Conservation (phyloP, 805 yeast genomes). For the Metschnikowia henanensis region DNA sequence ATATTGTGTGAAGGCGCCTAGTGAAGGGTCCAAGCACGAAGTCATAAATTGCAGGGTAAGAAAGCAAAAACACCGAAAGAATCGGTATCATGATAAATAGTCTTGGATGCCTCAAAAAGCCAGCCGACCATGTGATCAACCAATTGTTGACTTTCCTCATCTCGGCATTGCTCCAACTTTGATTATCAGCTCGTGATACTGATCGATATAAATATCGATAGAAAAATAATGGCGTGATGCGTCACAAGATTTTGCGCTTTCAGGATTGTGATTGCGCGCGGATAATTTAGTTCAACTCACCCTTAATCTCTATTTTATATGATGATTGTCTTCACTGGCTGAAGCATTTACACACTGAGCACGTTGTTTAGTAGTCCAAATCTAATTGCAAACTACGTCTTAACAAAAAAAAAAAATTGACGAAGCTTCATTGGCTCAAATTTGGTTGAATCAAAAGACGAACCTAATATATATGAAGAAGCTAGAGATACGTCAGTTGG, state of each 20-base stretch:
- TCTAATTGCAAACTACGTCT: too few relatives aligned
- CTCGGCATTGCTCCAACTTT: slow-evolving; percentile 2
- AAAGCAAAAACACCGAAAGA: slow-evolving; percentile 29
- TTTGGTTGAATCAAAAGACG: too few relatives aligned
- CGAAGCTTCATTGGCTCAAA: too few relatives aligned
- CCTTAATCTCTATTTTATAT: background rate
- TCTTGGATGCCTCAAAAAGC: slow-evolving; percentile 28
- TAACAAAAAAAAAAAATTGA: too few relatives aligned
- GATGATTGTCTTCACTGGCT: too few relatives aligned
- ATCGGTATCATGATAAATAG: slow-evolving; percentile 32
- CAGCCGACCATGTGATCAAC: slow-evolving; percentile 19
- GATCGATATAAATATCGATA: background rate
- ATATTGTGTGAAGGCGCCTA: slow-evolving; percentile 17
- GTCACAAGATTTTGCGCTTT: background rate
- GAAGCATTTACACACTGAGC: too few relatives aligned
- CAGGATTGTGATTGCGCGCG: background rate
- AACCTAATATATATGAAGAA: too few relatives aligned
- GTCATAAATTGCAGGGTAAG: slow-evolving; percentile 38
- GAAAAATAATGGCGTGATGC: slow-evolving; percentile 1
- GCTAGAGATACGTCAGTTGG: too few relatives aligned
- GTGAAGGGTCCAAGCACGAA: slow-evolving; percentile 29
- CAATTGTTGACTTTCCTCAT: slow-evolving; percentile 16
- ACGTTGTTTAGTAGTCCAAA: too few relatives aligned
- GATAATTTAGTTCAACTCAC: background rate
- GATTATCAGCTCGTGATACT: too few relatives aligned